These are phyloP conservation scores for Friedmanniomyces simplex DNA, from an alignment of 495 filamentous ascomycete genomes.

Conservation along the genomic window DNA sequence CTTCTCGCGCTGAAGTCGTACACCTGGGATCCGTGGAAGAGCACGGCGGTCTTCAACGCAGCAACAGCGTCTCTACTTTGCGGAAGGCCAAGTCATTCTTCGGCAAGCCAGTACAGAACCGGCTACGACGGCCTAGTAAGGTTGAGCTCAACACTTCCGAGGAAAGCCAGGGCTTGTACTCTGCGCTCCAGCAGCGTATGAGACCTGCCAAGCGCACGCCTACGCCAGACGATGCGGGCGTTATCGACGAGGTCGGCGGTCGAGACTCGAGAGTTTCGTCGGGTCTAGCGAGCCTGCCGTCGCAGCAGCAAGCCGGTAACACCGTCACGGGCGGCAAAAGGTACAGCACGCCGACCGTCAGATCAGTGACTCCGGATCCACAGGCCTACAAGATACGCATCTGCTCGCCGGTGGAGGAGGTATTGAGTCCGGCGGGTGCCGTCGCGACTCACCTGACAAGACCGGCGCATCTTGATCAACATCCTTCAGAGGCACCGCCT, in stretches of 20 bases:
- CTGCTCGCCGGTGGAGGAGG: conserved; percentile 15
- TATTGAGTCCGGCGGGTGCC: conserved; percentile 3
- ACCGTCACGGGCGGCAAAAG: conserved; percentile 1
- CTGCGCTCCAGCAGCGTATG: conserved; percentile 61
- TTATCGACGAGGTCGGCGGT: background rate
- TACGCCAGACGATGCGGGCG: background rate
- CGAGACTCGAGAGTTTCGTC: background rate
- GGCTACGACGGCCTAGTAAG: conserved; percentile 22
- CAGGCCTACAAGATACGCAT: conserved; percentile 8
- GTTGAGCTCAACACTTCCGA: conserved; percentile 35
- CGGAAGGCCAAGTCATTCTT: conserved; percentile 20
- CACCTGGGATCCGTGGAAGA: conserved; percentile 60
- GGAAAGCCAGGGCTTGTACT: conserved; percentile 59
- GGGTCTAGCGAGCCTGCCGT: conserved; percentile 14
- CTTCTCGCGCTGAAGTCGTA: conserved; percentile 36
- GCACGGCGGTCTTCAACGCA: conserved; percentile 20
- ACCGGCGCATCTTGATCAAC: background rate
- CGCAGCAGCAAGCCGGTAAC: conserved; percentile 4
- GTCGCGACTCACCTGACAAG: background rate
- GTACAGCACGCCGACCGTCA: conserved; percentile 15
- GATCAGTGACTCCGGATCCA: conserved; percentile 20
- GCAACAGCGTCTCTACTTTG: conserved; percentile 10
- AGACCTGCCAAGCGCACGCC: conserved; percentile 16
- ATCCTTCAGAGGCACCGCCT: background rate
- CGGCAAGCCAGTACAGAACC: conserved; percentile 12